phyloP scores from a whole-genome alignment of 768 basidiomycete genomes.

The Phaeotremella fagi region DNA sequence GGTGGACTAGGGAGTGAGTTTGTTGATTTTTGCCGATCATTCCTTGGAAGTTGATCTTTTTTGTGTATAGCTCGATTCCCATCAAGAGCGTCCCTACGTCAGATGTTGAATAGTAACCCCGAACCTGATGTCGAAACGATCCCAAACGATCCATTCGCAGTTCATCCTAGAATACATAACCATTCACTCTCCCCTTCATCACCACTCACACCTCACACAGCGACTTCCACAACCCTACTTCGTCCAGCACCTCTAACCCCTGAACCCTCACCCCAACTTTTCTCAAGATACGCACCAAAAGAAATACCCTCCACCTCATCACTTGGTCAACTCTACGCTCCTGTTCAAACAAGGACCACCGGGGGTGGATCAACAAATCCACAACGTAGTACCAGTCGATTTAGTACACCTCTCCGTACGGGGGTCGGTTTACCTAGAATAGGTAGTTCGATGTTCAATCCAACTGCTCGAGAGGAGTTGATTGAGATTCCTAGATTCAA shows the following conservation, averaged over 20 bases:
- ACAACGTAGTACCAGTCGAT: background rate
- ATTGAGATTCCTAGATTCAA: conserved; percentile 44
- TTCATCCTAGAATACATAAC: conserved; percentile 4
- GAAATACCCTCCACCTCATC: conserved; percentile 4
- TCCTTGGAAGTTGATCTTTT: background rate
- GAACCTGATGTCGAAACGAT: too few relatives aligned
- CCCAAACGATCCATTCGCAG: background rate
- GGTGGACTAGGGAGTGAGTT: conserved; percentile 22
- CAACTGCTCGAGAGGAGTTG: background rate
- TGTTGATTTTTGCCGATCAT: background rate
- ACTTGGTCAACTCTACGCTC: background rate
- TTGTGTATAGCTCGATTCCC: conserved; percentile 14
- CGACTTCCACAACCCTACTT: conserved; percentile 10
- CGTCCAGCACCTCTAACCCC: conserved; percentile 19
- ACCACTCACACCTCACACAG: conserved; percentile 6
- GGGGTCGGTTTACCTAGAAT: background rate
- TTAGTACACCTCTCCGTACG: background rate
- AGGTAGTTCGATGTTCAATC: background rate
- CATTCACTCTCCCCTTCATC: background rate
- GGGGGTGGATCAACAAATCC: background rate
- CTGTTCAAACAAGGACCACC: background rate
- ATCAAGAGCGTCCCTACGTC: conserved; percentile 17
- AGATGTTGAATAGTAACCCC: conserved; percentile 6
- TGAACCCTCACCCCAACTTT: conserved; percentile 2
- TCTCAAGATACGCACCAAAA: conserved; percentile 10